Base-by-base conservation (phyloP, 352 stramenopile genomes). In the Phytophthora vignae region DNA sequence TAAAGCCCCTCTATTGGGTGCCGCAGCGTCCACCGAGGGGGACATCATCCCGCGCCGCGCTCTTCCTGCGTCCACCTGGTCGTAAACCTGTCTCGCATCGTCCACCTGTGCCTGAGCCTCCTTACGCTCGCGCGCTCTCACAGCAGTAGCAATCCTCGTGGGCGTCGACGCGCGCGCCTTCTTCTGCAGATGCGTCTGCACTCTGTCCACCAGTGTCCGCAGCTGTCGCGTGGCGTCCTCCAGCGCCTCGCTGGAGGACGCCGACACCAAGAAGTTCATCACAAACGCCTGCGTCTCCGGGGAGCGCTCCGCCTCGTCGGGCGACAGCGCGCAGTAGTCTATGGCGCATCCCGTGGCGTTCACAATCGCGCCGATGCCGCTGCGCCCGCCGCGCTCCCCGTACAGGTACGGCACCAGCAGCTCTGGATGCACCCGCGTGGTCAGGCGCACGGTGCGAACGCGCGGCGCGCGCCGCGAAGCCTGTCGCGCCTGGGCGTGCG, bases 201-300 rank as follows among this genome's bases (percentile, higher is more conserved):
- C 69, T 19, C 74, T 73, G 17, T 90, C 71, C 22, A 93, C 80
- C 0, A 92, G 53, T 7, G 64, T 67, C 17, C 64, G 73, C 58
- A 93, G 49, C 54, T 87, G 62, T 4, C 53, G 71, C 55, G 70
- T 83, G 3, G 74, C 83, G 11, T 84, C 76, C 6, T 92, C 84
- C 14, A 93, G 29, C 69, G 82, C 75, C 9, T 71, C 73, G 31
- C 60, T 72, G 0, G 79, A 80, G n/a, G 78, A 74, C 1, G 74
- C 84, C 2, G 80, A 79, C 15, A 92, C 71, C 11, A 93, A 27
- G 33, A 92, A 94, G 42, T 82, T 88, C 78, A 92, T 86, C 21
- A 81, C 67, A 68, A 78, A 90, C 10, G 64, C 59, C 71, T 44
- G 36, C 36, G 36, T 44, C 36, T 44, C 12, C 36, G 36, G 73